These are phyloP conservation scores for Leccinum olivaceopallidum DNA, from an alignment of 768 basidiomycete species.

Conservation along the genomic window DNA sequence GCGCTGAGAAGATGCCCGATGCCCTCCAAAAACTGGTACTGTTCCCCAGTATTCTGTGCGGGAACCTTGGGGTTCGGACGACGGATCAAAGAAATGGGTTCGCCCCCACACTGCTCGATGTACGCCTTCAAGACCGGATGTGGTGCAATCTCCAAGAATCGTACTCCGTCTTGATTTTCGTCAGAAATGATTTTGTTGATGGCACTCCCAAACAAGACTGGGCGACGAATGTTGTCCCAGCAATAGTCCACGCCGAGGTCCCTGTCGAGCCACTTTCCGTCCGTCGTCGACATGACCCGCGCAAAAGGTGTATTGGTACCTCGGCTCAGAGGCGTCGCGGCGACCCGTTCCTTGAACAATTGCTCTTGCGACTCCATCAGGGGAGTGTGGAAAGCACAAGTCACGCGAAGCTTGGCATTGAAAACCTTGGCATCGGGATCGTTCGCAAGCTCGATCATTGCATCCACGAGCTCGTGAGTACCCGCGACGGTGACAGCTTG, in stretches of 20 bases:
- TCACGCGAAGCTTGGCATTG: slow-evolving; percentile 31
- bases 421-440: slow-evolving; percentile 31
- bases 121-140: slow-evolving; percentile 38
- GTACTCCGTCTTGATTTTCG: slow-evolving; percentile 28
- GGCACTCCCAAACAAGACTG: slow-evolving; percentile 36
- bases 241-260: slow-evolving; percentile 31
- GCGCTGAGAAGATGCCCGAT: slow-evolving; percentile 31
- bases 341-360: slow-evolving; percentile 29
- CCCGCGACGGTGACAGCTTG: slow-evolving; percentile 39
- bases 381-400: slow-evolving; percentile 37
- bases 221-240: slow-evolving; percentile 38
- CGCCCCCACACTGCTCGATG: slow-evolving; percentile 36
- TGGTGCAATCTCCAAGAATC: slow-evolving; percentile 35
- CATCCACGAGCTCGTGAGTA: slow-evolving; percentile 32
- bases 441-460: slow-evolving; percentile 27
- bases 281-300: slow-evolving; percentile 38
- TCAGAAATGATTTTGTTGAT: slow-evolving; percentile 34
- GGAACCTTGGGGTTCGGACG: slow-evolving; percentile 34
- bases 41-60: slow-evolving; percentile 34
- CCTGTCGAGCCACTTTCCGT: slow-evolving; percentile 35
- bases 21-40: slow-evolving; percentile 35
- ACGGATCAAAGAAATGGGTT: slow-evolving; percentile 29
- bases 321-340: slow-evolving; percentile 17
- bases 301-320: slow-evolving; percentile 23
- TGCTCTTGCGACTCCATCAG: slow-evolving; percentile 37